phyloP scores from a whole-genome alignment of 352 stramenopile genomes.

The Elongisporangium anandrum region DNA sequence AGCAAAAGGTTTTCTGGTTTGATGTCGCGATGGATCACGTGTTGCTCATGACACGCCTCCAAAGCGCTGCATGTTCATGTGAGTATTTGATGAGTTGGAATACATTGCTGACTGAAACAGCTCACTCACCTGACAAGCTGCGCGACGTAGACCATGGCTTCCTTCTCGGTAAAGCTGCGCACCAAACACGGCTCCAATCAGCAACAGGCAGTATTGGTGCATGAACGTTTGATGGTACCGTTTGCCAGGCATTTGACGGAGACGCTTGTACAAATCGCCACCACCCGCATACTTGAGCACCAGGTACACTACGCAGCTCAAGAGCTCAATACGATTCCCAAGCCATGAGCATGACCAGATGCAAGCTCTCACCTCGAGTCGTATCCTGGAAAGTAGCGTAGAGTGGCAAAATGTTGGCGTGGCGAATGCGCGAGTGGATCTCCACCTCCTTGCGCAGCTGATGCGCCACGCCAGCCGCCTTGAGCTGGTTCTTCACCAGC shows the following conservation, averaged over 20 bases:
- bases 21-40: constrained; percentile 93
- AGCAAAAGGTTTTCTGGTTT: constrained; percentile 95
- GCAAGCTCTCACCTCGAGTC: constrained; percentile 36
- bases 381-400: constrained; percentile 84
- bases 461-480: constrained; percentile 54
- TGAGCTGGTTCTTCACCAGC: constrained; percentile 85
- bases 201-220: not conserved
- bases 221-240: constrained; percentile 17
- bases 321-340: not conserved
- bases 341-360: not conserved
- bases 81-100: not conserved
- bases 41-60: constrained; percentile 71
- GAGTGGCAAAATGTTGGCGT: constrained; percentile 85
- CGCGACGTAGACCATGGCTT: constrained; percentile 60
- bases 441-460: constrained; percentile 89
- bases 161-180: constrained; percentile 50
- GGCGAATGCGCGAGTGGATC: constrained; percentile 87
- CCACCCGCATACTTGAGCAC: constrained; percentile 84
- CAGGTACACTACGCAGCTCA: constrained; percentile 57
- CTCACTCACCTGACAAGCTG: constrained; percentile 59
- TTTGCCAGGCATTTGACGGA: constrained; percentile 40
- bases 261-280: constrained; percentile 83
- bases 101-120: not conserved
- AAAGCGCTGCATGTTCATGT: constrained; percentile 25
- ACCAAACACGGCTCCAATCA: not conserved